Base-by-base conservation (phyloP, 2,329 filamentous ascomycete species). In the Pseudogymnoascus sp. region DNA sequence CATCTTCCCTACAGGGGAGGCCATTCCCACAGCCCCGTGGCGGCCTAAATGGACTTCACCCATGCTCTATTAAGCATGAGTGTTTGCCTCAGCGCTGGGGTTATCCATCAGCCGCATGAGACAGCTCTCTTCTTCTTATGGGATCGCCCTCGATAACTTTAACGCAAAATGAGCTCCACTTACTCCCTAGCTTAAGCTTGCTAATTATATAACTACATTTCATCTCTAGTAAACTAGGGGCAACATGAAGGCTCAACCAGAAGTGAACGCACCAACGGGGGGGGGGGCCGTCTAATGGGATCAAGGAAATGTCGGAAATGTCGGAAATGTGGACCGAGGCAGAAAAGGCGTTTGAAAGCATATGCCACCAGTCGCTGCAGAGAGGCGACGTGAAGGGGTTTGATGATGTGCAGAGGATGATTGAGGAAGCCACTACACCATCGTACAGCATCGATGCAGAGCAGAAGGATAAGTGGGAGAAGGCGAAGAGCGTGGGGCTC, bases 401-500 rank as follows among this genome's bases (percentile, higher is more conserved):
- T 31, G 66, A 70, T 5, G 68, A 71, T 60, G 63, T 71, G 18
- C 63, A 54, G 42, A 64, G 21, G 42, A 67, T 64, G 59, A 70
- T 71, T 14, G 68, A 69, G 57, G 45, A 21, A n/a, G 31, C 61
- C 29, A 61, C 39, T 62, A 67, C 66, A 34, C 29, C 62, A 1
- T 66, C 63, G 7, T 64, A 45, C 31, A 62, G 60, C 8, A n/a
- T 6, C 10, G 64, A 64, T 31, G 16, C 59, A 14, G 66, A 47
- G 14, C 18, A 40, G n/a, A 57, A 63, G 29, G 65, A 64, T 36
- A 66, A 65, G 31, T 71, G 70, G 69, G 64, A 68, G 5, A 70
- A 69, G 63, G 68, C 68, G 18, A 71, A 68, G 62, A 67, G 36
- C 18, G 63, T 67, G 12, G 69, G 69, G 12, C 67, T 71, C 16